A percentile compares a stretch with the other conserved stretches of the same genome.
These are phyloP conservation scores for Leccinum obscurum DNA, from an alignment of 768 basidiomycete species.

Conservation along the genomic window DNA sequence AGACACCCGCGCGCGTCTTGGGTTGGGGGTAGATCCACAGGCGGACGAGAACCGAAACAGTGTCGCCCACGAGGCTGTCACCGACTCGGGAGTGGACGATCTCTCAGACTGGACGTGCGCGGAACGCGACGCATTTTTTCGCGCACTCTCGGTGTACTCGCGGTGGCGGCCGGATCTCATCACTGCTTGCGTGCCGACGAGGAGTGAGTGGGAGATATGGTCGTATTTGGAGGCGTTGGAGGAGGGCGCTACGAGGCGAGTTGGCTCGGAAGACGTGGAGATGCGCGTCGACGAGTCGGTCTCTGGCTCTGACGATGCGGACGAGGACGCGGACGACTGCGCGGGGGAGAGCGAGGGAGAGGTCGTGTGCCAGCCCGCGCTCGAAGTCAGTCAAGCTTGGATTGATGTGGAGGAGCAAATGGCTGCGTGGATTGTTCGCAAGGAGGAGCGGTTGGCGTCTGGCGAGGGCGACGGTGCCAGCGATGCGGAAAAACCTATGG, in stretches of 20 bases:
- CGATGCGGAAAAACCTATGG: no score
- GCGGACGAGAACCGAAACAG: not conserved
- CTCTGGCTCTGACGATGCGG: not conserved
- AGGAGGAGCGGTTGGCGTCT: conserved; percentile 12
- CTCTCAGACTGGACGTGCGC: conserved; percentile 52
- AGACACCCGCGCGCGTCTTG: conserved; percentile 26
- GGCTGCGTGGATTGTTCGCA: conserved; percentile 25
- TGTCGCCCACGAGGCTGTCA: not conserved
- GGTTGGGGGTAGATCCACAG: conserved; percentile 1
- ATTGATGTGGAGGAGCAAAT: conserved; percentile 34
- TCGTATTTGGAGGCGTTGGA: conserved; percentile 60
- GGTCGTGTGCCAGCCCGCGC: conserved; percentile 27
- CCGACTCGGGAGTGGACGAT: not conserved
- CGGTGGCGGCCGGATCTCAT: conserved; percentile 78
- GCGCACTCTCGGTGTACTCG: conserved; percentile 63
- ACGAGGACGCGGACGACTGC: not conserved
- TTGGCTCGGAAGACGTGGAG: conserved; percentile 8
- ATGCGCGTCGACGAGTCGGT: conserved; percentile 1
- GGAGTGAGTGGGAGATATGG: conserved; percentile 65
- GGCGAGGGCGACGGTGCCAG: not conserved
- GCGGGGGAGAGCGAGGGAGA: not conserved
- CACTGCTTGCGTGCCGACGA: conserved; percentile 62
- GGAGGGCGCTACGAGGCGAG: conserved; percentile 20
- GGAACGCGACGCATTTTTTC: conserved; percentile 77
- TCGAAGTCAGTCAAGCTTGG: conserved; percentile 39